Evolutionary conservation across 441 rosid species (phyloP).

Genomic region (Euphorbia celastroides): DNA sequence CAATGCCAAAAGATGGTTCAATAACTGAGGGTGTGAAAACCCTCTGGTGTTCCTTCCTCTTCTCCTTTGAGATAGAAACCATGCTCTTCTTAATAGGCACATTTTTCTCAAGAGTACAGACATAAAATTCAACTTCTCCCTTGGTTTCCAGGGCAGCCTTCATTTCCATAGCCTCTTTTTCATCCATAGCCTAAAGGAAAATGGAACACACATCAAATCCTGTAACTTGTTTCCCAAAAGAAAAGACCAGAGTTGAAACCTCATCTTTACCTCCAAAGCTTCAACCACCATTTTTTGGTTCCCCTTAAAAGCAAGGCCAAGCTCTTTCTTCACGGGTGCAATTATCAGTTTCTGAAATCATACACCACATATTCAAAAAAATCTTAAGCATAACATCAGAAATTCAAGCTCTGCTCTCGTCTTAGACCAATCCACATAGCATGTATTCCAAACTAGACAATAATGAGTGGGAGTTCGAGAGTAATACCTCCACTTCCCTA

Average conservation of each 20-base stretch:
- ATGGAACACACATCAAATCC: neutral
- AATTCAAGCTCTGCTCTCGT: neutral
- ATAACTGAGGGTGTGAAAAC: slow-evolving; percentile 70
- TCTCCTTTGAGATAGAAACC: slow-evolving; percentile 72
- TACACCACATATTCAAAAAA: neutral
- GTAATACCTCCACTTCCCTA: slow-evolving; percentile 62
- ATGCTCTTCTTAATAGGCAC: slow-evolving; percentile 50
- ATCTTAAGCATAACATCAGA: neutral
- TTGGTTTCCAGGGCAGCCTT: slow-evolving; percentile 53
- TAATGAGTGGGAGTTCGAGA: neutral
- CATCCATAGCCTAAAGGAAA: slow-evolving; percentile 45
- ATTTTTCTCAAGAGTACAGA: slow-evolving; percentile 49
- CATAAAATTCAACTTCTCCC: slow-evolving; percentile 57
- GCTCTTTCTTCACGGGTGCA: slow-evolving; percentile 57
- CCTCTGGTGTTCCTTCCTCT: slow-evolving; percentile 63
- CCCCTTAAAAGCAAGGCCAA: slow-evolving; percentile 67
- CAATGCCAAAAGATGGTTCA: slow-evolving; percentile 74
- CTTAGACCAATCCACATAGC: neutral
- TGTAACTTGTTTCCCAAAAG: neutral
- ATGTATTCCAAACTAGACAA: neutral
- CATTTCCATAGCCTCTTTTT: slow-evolving; percentile 60
- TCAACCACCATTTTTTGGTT: slow-evolving; percentile 57
- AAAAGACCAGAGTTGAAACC: neutral
- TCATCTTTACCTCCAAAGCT: slow-evolving; percentile 59
- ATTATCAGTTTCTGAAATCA: slow-evolving; percentile 53